Base-by-base conservation (phyloP, 106 monocot genomes). In the Ottelia alismoides region DNA sequence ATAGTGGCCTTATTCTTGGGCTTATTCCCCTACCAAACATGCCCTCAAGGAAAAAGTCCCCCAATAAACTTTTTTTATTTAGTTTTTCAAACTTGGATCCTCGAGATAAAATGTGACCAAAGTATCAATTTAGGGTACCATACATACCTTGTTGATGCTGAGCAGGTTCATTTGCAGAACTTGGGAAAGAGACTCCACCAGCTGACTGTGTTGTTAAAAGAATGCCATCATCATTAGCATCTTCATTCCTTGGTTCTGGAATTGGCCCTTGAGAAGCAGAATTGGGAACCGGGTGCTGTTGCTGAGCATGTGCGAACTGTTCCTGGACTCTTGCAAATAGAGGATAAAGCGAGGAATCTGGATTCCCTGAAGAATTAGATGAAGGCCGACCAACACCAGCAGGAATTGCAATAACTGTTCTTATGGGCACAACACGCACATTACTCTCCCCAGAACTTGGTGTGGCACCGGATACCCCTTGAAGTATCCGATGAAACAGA, bases 371-470 rank as follows among this genome's bases (percentile, higher is more conserved):
- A 47, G 77, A 45, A 65, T 68, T 67, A 26, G 88, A 52, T 25
- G 70, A 55, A 25, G 67, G 56, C 51, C 10, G 65, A 32, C 52
- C 49, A 22, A 72, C 62, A 28, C 84, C 75, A 67, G 72, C 47
- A 55, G 88, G 88, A 58, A 88, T 69, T 14, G 83, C 84, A 51
- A 88, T 70, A 25, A 88, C 71, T 35, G 83, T 83, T 78, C 83
- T 77, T 63, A 84, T 31, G 6, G 80, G 88, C 22, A 88, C 55
- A 22, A 84, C 57, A 27, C 78, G 47, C 1, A 84, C 60, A 54
- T 73, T 77, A 65, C 74, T 60, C 3, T 94, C 84, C 56, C 72
- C 69, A 29, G 66, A n/a, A 53, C 52, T 24, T 61, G 79, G 57
- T 46, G 70, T 44, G 65, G 24, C 63, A 9, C 22, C 50, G 46